Base-by-base conservation (phyloP, 495 filamentous ascomycete genomes). In the Achaetomiella virescens region DNA sequence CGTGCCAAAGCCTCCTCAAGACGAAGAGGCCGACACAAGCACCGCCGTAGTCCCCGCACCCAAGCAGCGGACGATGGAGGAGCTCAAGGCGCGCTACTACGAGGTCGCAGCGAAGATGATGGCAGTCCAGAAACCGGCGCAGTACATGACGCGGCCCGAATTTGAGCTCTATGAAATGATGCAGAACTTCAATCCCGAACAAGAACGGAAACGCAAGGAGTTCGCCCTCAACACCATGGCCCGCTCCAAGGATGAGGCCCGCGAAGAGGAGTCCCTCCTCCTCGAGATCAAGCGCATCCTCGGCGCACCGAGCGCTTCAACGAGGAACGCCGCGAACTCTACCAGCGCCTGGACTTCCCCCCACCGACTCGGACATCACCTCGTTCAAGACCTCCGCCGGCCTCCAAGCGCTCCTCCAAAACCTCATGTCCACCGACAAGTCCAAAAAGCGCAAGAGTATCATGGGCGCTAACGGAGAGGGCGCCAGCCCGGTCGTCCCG, bases 1-100 rank as follows among this genome's bases (percentile, higher is more conserved):
- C 62, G 70, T 76, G 47, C 81, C 86, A 1, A 68, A 65, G 29
- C 48, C 62, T 2, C 66, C 78, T 27, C 66, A 66, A 24, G 64
- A 59, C 9, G 61, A 54, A 6, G 56, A 55, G 12, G 58, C 58
- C 37, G 61, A 50, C 25, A 60, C 61, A 38, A 73, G 59, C 33
- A 79, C 71, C 37, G 78, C 81, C 6, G 64, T 84, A 20, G 70
- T 80, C 17, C 60, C 70, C 0, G 70, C 72, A 11, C 49, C 74
- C 0, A 77, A 78, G 36, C 42, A 61, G 1, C 79, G 95, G 27
- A 84, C 80, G 1, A 82, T 96, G 77, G 93, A 98, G 63, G 91
- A 95, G 53, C 72, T 98, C 63, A 98, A 98, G 70, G 79, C 85
- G 1, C 83, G 93, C 31, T 97, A 93, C 70, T 98, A 97, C 69